Evolutionary conservation across 1,284 basidiomycete species (phyloP).

Genomic region (Chalciporus piperatoides): DNA sequence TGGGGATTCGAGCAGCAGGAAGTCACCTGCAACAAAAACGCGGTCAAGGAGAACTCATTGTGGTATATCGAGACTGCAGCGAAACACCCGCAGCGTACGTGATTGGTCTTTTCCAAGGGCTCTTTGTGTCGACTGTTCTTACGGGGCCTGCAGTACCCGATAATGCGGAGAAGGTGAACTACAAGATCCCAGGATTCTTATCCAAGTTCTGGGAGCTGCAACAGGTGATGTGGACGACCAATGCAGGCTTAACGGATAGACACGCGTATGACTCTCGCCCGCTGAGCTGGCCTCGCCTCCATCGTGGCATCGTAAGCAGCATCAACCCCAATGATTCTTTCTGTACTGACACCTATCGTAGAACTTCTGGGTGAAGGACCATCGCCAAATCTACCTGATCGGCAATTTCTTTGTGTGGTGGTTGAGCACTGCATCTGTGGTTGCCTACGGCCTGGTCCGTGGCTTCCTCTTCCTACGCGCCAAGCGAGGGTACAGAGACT

Average conservation of each 20-base stretch:
- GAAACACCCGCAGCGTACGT: constrained; percentile 70
- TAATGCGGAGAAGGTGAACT: constrained; percentile 83
- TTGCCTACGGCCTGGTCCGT: constrained; percentile 65
- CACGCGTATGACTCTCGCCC: constrained; percentile 96
- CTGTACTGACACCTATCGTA: constrained; percentile 28
- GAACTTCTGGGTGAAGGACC: constrained; percentile 99
- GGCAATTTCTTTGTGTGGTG: constrained; percentile 96
- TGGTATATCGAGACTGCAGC: constrained; percentile 92
- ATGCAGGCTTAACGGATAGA: constrained; percentile 90
- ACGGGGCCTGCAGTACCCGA: constrained; percentile 49
- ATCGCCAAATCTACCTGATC: constrained; percentile 91
- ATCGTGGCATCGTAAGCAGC: constrained; percentile 83
- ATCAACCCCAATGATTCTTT: background rate
- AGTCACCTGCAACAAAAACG: constrained; percentile 97
- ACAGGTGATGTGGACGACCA: constrained; percentile 97
- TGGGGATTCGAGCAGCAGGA: constrained; percentile 99
- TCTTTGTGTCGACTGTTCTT: background rate
- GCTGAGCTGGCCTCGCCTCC: constrained; percentile 82
- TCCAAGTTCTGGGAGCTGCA: constrained; percentile 92
- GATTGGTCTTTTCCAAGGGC: background rate
- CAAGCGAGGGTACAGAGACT: constrained; percentile 89
- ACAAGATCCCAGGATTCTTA: constrained; percentile 82
- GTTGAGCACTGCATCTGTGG: constrained; percentile 70
- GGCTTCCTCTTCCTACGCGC: constrained; percentile 82
- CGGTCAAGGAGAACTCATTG: constrained; percentile 83